Evolutionary conservation across 495 filamentous ascomycete genomes (phyloP), one percentile per base, ranked within the genome.

Genomic region (Xylaria curta): DNA sequence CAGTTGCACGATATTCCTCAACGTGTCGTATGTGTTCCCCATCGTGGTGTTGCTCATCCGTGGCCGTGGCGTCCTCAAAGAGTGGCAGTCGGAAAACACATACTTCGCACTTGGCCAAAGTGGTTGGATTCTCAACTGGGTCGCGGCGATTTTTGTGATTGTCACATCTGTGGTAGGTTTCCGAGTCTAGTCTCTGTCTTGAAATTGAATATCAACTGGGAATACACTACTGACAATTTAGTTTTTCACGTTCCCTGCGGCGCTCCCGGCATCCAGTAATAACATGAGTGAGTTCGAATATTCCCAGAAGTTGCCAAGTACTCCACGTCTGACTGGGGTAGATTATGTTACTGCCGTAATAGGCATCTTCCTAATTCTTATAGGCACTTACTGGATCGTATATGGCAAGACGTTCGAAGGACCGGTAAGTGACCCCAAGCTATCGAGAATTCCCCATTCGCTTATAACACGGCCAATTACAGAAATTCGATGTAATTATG

Each of bases 341-440:
- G 78, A 79, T 67, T 81, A 81, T 66, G 78, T 81, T 21, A 77
- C 73, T 36, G 79, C 75, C 49, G 79, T 79, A 24, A 79, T 81
- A 17, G 79, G 79, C 58, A 81, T 81, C n/a, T 79, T 79, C 73
- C 42, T 78, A 12, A 17, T 79, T 31, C 8, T 81, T 31, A 74
- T 81, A 24, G 72, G 72, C 47, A 70, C 73, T 6, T 79, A 76
- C 51, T 79, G 79, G 78, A 12, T 79, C 33, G 15, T 67, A 6
- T 73, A 71, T 46, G 79, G 79, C 63, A 71, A 76, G 33, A 74
- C 65, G 4, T 81, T 79, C 28, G 72, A 78, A 58, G 78, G 79
- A 59, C 78, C 79, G 12, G 78, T 81, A 74, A 76, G 76, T 77
- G 26, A 6, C 24, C 17, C 24, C 44, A 3, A 62, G n/a, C 26